A percentile compares a stretch with the other conserved stretches of the same genome.
These are phyloP conservation scores for Pseudomassariella vexata DNA, from an alignment of 2,329 filamentous ascomycete species.

Conservation along the genomic window DNA sequence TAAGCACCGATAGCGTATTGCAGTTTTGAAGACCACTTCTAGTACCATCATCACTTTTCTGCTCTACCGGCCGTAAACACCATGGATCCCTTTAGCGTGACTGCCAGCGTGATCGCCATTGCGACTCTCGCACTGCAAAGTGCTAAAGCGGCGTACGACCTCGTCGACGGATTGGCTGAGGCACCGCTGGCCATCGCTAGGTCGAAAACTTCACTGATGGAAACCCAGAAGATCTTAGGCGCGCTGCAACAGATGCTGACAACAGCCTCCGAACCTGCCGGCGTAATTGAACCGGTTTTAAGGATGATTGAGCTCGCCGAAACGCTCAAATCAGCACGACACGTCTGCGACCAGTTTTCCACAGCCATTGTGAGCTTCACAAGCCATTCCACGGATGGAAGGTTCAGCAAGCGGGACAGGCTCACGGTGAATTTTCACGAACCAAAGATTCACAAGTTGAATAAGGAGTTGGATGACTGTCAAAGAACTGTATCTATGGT, in stretches of 20 bases:
- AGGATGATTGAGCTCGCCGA: not conserved
- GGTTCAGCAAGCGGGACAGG: not conserved
- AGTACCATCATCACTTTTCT: not conserved
- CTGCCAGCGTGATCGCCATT: not conserved
- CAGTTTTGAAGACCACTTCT: not conserved
- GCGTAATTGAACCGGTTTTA: not conserved
- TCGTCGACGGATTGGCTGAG: not conserved
- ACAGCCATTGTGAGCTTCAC: not conserved
- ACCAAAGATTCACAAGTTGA: conserved; percentile 8
- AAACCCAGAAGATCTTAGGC: not conserved
- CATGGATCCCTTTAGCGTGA: conserved; percentile 1
- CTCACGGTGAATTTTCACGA: conserved; percentile 7
- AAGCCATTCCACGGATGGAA: not conserved
- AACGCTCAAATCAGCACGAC: not conserved
- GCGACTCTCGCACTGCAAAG: not conserved
- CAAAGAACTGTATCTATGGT: conserved; percentile 11
- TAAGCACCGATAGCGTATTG: not conserved
- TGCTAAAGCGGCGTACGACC: not conserved
- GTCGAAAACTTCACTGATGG: not conserved
- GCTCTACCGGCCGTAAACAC: not conserved
- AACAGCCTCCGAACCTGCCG: not conserved
- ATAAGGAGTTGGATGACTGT: conserved; percentile 9
- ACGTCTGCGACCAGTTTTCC: not conserved
- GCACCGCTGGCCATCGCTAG: not conserved
- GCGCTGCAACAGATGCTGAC: not conserved